Base-by-base conservation (phyloP, 2,329 filamentous ascomycete species). In the Venturia aucupariae region DNA sequence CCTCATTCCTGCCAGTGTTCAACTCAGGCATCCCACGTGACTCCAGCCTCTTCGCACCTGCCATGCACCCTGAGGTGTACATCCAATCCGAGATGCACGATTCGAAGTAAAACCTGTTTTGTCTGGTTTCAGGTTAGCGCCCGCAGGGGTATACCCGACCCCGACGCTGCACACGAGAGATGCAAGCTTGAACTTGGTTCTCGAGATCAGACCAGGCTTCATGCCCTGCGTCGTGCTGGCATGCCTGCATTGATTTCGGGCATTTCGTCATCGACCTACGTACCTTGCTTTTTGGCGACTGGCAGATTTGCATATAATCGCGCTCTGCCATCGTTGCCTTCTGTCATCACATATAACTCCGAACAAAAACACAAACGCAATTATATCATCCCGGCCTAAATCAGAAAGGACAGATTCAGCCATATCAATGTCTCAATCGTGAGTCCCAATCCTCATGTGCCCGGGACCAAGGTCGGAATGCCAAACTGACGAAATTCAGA, bases 391-490 rank as follows among this genome's bases (percentile, higher is more conserved):
- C 27, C 51, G 30, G 8, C 27, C 27, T 13, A 61, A 61, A 42
- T 5, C 39, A 42, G 62, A 66, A 48, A 67, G 60, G 32, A 62
- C 62, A 57, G 66, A 68, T 55, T 65, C 63, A 13, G 59, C 66
- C 17, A 66, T 66, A 61, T 48, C 46, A 48, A 70, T 70, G 69
- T 66, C 69, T 65, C 54, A 54, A 65, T 62, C 42, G 69, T 69
- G 67, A 32, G 67, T 67, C 32, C 30, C 63, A 65, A 60, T 3
- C n/a, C 22, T 11, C 60, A 60, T 42, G 64, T 65, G 48, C 63
- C 64, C 60, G 67, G 5, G 8, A 27, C 10, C 17, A 4, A 10
- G 35, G 11, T 11, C 30, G 4, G 17, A 10, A n/a, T 22, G 19
- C 5, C 19, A 4, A 22, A 19, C 38, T 38, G 6, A 61, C 17